Base-by-base conservation (phyloP, 305 asterid species). In the Fraxinus albicans region DNA sequence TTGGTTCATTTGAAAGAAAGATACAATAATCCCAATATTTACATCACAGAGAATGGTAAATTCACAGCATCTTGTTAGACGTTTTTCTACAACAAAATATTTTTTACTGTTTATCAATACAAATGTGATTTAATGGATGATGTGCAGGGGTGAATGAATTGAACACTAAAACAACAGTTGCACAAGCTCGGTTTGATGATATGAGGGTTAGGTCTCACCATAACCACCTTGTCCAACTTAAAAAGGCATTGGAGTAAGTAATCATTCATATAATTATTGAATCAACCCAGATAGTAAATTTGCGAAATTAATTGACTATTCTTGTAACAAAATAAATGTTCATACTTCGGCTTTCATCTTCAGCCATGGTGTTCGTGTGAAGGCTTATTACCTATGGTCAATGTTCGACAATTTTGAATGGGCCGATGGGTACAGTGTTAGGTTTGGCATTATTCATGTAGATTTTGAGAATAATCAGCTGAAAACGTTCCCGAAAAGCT, bases 351-450 rank as follows among this genome's bases (percentile, higher is more conserved):
- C 27, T 29, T 38, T 67, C 35, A 38, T 79, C 53, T 29, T 80
- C 76, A 87, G 86, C 38, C 81, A 76, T 6, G 88, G 86, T 8
- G 86, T 79, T 50, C 82, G 79, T 23, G 87, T 86, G 77, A 86
- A 84, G 83, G 84, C 84, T 10, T 85, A 81, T 69, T 86, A 84
- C 60, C 69, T 78, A n/a, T 86, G 89, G 87, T 84, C 89, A 25
- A 83, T 83, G 25, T 76, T 86, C n/a, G 88, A 86, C 60, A 76
- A 70, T 42, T 86, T 31, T 42, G 88, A 86, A 42, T 86, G 88
- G 86, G 82, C 44, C 29, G 81, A 84, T 8, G 88, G 86, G 4
- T 80, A 79, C 12, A 86, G 83, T 5, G 72, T 86, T 7, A 76
- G 88, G 19, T 86, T 86, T 42, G 86, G 86, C 31, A 31, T 83